Base-by-base conservation (phyloP, 225 moss, liverwort and hornwort species). In the Marchantia polymorpha region DNA sequence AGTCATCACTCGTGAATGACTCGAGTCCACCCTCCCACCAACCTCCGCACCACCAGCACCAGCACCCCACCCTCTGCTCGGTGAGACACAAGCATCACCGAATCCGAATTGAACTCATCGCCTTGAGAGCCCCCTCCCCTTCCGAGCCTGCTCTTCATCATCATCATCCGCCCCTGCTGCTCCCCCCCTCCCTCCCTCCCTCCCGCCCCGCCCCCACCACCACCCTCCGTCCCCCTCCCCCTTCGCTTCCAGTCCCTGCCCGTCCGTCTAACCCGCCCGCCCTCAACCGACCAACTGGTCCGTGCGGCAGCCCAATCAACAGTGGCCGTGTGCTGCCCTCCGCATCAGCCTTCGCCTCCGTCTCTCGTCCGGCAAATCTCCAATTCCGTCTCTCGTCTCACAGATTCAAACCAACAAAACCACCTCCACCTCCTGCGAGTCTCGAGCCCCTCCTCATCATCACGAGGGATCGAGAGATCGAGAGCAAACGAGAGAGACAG, bases 221-320 rank as follows among this genome's bases (percentile, higher is more conserved):
- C n/a, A n/a, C n/a, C n/a, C n/a, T n/a, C n/a, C 27, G 53, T 1
- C 49, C 20, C 22, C 27, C 25, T 15, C 52, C 13, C n/a, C 53
- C 26, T 25, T 15, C 16, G 27, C 67, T 56, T 56, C n/a, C n/a
- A n/a, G n/a, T 31, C 27, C 7, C 26, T 73, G 53, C 26, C 73
- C 52, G 23, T 52, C 73, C 53, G 73, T 12, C 10, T 73, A 47
- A 48, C 72, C 48, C 47, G 49, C 73, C 52, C 54, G 25, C 69
- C 73, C 73, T 29, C 73, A 73, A 73, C 73, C 69, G 46, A 69
- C 72, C 73, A 73, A 54, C 73, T 29, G 49, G n/a, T 49, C n/a
- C 51, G 71, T 69, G 27, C 68, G 22, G 70, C 7, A 71, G 71
- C 22, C 71, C 49, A 71, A 69, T 39, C 39, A 71, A 49, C 71